These are phyloP conservation scores for Asterochloris sp. DNA, from an alignment of 139 green algal species.

Conservation along the genomic window DNA sequence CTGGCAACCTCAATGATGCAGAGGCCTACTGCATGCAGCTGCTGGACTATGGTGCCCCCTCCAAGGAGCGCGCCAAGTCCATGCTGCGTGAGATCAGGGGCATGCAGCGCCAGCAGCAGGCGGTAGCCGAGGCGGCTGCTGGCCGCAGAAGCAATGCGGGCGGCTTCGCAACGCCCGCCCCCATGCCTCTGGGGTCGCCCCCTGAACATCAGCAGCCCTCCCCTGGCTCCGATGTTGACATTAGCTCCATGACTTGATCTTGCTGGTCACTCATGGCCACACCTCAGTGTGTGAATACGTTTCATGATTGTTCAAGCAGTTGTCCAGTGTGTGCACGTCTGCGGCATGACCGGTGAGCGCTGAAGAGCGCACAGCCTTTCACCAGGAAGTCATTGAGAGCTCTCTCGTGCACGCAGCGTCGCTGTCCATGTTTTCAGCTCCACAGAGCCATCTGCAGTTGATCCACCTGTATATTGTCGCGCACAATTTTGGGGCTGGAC, in stretches of 20 bases:
- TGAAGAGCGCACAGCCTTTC: too few species aligned
- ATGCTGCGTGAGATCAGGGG: slow-evolving; percentile 74
- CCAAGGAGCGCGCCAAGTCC: slow-evolving; percentile 82
- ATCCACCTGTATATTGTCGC: too few species aligned
- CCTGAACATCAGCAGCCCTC: slow-evolving; percentile 3
- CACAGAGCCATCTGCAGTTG: too few species aligned
- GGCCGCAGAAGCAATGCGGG: not conserved
- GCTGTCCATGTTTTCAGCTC: too few species aligned
- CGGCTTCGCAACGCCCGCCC: slow-evolving; percentile 4
- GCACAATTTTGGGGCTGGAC: too few species aligned
- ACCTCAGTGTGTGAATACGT: too few species aligned
- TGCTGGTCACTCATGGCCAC: not conserved
- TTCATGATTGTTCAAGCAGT: too few species aligned
- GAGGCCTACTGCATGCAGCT: slow-evolving; percentile 68
- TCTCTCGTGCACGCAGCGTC: too few species aligned
- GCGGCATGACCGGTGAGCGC: too few species aligned
- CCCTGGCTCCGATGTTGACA: not conserved
- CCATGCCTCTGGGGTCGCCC: slow-evolving; percentile 1
- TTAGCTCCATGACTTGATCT: slow-evolving; percentile 1
- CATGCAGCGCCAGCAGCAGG: slow-evolving; percentile 16
- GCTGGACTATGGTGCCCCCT: slow-evolving; percentile 75
- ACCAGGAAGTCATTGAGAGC: too few species aligned
- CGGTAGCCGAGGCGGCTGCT: not conserved
- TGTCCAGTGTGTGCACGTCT: too few species aligned
- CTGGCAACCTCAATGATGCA: slow-evolving; percentile 47